Evolutionary conservation across 768 basidiomycete species (phyloP), one percentile per base, ranked within the genome.

Genomic region (Cantharellus anzutake): DNA sequence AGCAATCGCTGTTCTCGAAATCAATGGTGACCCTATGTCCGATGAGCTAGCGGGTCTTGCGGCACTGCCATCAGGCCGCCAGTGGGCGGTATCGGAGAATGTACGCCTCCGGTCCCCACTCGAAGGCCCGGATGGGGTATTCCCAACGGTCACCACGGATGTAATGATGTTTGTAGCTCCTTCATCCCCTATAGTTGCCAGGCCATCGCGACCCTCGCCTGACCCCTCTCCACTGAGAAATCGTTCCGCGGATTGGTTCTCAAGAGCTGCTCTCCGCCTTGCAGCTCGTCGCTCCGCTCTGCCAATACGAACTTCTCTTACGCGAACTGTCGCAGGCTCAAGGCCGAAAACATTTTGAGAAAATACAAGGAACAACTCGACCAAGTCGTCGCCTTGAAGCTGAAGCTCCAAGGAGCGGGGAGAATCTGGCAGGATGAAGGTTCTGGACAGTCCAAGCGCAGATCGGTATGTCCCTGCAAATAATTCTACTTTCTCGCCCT

Each of bases 301-400:
- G 4, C 87, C 90, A 51, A 93, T 89, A 41, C 91, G 78, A 34
- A 94, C 90, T 69, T 94, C 91, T 3, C 90, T 81, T n/a, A 94
- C 90, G 37, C 90, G 79, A 20, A 94, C 90, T 0, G 91, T 94
- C 2, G 89, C 89, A 5, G 90, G 90, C 68, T 93, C 90, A 42
- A 93, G 72, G 5, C 91, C 90, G 67, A 93, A 93, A 38, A 93
- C 86, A 63, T 90, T 92, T 68, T 92, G 88, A 2, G 83, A 79
- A 67, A 93, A 93, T 2, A 93, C 85, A 38, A 93, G 76, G 69
- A 91, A 93, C 4, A 93, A 83, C 68, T 93, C 90, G 3, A 92
- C 88, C 2, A 93, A 77, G 65, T 93, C 90, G 67, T 93, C 91
- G 3, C 90, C 90, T 69, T 93, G 90, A 5, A 93, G 73, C 68